Evolutionary conservation across 257 asterid species (phyloP).

Genomic region (Scutellaria barbata): DNA sequence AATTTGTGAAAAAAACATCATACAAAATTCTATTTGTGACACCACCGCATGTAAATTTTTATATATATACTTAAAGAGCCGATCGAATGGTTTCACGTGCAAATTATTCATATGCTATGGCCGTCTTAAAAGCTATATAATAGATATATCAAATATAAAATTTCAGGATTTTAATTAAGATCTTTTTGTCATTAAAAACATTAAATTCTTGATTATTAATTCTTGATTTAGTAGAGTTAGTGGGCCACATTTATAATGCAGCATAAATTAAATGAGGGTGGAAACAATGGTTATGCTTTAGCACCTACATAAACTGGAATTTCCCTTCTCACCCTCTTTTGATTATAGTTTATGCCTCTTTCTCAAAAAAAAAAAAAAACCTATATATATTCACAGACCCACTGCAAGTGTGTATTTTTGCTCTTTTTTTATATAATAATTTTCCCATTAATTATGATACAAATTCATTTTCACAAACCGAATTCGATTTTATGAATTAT

Average conservation of each 20-base stretch:
- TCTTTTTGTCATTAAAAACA: conserved; percentile 19
- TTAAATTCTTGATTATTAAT: conserved; percentile 15
- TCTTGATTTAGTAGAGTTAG: conserved; percentile 6
- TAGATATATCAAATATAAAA: background rate
- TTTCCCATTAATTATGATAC: too few relatives aligned
- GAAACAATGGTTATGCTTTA: background rate
- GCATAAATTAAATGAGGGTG: conserved; percentile 15
- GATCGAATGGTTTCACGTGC: background rate
- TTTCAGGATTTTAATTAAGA: conserved; percentile 9
- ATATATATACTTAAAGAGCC: background rate
- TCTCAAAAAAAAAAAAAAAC: too few relatives aligned
- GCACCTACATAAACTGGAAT: conserved; percentile 4
- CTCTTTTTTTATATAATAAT: too few relatives aligned
- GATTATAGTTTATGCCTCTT: conserved; percentile 8
- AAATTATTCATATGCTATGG: background rate
- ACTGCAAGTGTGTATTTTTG: too few relatives aligned
- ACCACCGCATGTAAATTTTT: too few relatives aligned
- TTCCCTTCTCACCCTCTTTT: conserved; percentile 1
- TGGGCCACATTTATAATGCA: conserved; percentile 26
- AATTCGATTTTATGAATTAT: too few relatives aligned
- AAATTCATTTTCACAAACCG: too few relatives aligned
- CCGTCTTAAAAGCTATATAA: background rate
- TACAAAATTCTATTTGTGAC: too few relatives aligned
- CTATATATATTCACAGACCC: too few relatives aligned
- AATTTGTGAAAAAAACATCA: too few relatives aligned